Base-by-base conservation (phyloP, 2,329 filamentous ascomycete species). In the Hypoxylon sp. region DNA sequence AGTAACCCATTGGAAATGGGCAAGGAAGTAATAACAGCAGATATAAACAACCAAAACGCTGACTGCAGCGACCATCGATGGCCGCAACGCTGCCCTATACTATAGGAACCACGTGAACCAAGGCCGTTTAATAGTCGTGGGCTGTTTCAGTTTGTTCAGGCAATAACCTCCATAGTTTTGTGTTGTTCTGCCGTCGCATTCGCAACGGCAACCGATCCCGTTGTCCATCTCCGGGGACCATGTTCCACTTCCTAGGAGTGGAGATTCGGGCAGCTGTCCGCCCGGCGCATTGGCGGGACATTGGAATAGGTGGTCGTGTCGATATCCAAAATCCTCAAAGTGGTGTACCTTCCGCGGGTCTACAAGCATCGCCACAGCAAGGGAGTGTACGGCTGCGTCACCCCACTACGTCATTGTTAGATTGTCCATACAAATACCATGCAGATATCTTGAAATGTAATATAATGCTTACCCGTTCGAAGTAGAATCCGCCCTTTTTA, bases 321-420 rank as follows among this genome's bases (percentile, higher is more conserved):
- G 76, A 70, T 84, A 84, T 33, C 82, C 81, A 60, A 83, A 79
- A 68, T 84, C 82, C 59, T 79, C 78, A 61, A 83, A 84, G 69
- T 83, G 82, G 68, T 84, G 82, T 20, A 84, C 78, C 61, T 80
- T 76, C 10, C 77, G 72, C 10, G 82, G 77, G 42, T 80, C 76
- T 30, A 82, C 77, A 17, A 83, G 77, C 78, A 84, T 80, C 56
- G 77, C 81, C 25, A 83, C 75, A 1, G 82, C 82, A 3, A 84
- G 77, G 2, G 81, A 82, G 64, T 84, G 82, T 3, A 83, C 79
- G 0, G 82, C 79, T 10, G 82, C 82, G 51, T 84, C 82, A 44
- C 83, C 83, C 82, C 82, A 84, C 77, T 82, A 58, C 35, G 50
- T 22, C 40, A 48, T 13, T 49, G 56, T 62, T 51, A 69, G 53